Conservation (phyloP, 768 basidiomycete genomes). For the Kwoniella europaea region DNA sequence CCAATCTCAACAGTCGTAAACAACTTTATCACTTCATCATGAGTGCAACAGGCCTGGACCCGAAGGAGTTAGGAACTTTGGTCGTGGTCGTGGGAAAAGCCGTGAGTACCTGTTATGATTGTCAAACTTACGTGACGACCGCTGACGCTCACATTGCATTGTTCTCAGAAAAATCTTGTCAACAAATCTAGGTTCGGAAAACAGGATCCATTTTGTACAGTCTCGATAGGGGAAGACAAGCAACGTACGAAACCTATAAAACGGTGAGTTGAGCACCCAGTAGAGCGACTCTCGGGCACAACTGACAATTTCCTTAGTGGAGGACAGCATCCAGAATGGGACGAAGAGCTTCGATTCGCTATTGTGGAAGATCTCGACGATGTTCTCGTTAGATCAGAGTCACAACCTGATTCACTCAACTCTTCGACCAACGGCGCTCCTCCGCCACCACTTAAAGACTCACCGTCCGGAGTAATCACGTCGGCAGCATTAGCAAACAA, state of each 20-base stretch:
- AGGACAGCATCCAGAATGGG: constrained; percentile 93
- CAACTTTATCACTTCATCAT: background rate
- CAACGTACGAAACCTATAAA: constrained; percentile 75
- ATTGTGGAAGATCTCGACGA: constrained; percentile 65
- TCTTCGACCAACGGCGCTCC: constrained; percentile 33
- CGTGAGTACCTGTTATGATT: constrained; percentile 63
- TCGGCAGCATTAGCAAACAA: constrained; percentile 45
- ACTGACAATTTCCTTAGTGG: constrained; percentile 61
- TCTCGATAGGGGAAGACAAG: constrained; percentile 67
- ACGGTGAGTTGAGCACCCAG: constrained; percentile 55
- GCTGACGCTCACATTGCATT: background rate
- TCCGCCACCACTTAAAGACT: constrained; percentile 32
- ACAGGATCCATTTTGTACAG: constrained; percentile 82
- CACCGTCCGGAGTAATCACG: constrained; percentile 36
- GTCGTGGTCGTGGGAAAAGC: constrained; percentile 85
- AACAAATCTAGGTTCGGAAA: constrained; percentile 87
- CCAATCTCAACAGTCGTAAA: background rate
- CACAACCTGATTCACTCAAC: constrained; percentile 27
- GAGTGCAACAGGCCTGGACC: constrained; percentile 22
- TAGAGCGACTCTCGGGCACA: background rate
- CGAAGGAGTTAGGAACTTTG: constrained; percentile 77
- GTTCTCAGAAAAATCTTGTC: constrained; percentile 67
- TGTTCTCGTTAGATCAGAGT: constrained; percentile 46
- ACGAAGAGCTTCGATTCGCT: constrained; percentile 82
- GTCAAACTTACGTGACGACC: background rate